phyloP scores from a whole-genome alignment of 352 stramenopile genomes.

The Globisporangium recalcitrans region DNA sequence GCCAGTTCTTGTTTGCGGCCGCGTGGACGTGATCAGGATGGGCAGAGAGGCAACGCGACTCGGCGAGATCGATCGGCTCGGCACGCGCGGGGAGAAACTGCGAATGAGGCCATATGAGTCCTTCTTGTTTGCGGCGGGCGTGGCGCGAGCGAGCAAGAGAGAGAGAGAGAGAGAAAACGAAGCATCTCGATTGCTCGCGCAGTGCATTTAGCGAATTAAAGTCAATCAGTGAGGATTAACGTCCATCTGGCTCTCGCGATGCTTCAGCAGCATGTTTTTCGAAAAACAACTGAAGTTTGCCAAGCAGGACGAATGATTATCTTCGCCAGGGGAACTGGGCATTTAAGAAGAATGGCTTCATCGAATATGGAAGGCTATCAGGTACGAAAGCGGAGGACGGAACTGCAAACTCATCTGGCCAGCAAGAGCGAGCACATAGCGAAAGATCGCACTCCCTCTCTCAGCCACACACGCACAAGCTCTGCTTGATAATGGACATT shows the following conservation, averaged over 20 bases:
- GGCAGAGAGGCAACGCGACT: background rate
- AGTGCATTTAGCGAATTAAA: background rate
- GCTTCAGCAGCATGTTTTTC: background rate
- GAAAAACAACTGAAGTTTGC: background rate
- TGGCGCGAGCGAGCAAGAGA: background rate
- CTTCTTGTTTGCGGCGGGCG: background rate
- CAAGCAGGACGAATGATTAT: background rate
- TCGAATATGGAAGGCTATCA: background rate
- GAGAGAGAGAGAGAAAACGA: background rate
- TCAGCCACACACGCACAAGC: constrained; percentile 12
- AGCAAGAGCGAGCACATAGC: background rate
- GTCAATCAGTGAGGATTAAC: constrained; percentile 2
- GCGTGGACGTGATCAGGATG: background rate
- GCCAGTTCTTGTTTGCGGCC: background rate
- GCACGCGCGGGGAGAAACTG: background rate
- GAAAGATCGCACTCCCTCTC: too few relatives aligned
- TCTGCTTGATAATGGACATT: constrained; percentile 27
- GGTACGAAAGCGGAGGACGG: background rate
- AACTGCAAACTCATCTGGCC: background rate
- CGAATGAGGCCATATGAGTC: background rate
- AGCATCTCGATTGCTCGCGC: background rate
- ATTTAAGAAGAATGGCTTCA: too few relatives aligned
- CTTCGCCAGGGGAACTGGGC: background rate
- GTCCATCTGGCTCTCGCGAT: constrained; percentile 1
- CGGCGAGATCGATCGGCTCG: background rate